Conservation (phyloP, 2,329 filamentous ascomycete species). For the Colletotrichum filicis region DNA sequence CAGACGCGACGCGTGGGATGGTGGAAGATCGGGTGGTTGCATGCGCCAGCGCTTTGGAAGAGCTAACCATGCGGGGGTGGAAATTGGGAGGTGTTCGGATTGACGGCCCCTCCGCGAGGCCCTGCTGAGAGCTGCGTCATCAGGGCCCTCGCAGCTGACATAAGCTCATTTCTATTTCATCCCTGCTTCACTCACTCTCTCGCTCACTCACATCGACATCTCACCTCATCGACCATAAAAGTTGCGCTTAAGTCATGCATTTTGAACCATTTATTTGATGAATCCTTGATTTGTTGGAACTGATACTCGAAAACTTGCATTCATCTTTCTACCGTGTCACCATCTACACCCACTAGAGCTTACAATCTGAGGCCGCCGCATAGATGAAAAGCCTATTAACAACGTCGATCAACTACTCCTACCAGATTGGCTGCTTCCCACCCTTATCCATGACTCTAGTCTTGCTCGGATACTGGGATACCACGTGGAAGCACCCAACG, state of each 20-base stretch:
- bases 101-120: background rate
- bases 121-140: background rate
- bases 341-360: too few species aligned
- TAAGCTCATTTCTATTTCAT: background rate
- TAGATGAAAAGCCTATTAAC: too few species aligned
- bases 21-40: background rate
- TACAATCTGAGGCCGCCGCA: too few species aligned
- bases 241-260: too few species aligned
- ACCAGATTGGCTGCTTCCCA: slow-evolving; percentile 10
- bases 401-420: too few species aligned
- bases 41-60: background rate
- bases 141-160: background rate
- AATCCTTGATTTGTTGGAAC: too few species aligned
- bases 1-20: background rate
- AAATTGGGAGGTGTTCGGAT: background rate
- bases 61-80: slow-evolving; percentile 2
- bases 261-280: too few species aligned
- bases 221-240: too few species aligned
- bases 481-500: slow-evolving; percentile 3
- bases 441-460: background rate
- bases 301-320: too few species aligned
- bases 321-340: too few species aligned
- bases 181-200: background rate
- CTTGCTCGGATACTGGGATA: slow-evolving; percentile 14
- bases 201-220: too few species aligned